Base-by-base conservation (phyloP, 441 rosid species). In the Populus tomentosa region DNA sequence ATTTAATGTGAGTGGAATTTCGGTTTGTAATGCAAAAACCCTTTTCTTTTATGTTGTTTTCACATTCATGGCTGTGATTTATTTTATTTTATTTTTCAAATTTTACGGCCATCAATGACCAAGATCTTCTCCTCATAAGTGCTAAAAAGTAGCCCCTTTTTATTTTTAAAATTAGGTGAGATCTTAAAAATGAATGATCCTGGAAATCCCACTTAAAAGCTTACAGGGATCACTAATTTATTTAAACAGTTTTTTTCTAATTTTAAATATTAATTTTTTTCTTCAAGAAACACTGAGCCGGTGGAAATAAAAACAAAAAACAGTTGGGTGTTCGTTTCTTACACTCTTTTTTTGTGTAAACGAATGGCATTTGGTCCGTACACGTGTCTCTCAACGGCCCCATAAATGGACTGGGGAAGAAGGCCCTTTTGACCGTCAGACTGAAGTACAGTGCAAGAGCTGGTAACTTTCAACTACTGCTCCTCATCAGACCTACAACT, bases 311-410 rank as follows among this genome's bases (percentile, higher is more conserved):
- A 75, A 75, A 10, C 84, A 71, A 73, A 78, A 79, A 72, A 78
- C 74, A 61, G 81, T 84, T 38, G 78, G 71, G 35, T 46, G 82
- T 76, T 80, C 67, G 78, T 64, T 84, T 75, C 23, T 61, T 69
- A 50, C 35, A 35, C 38, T 35, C 14, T 24, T 20, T 69, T 69
- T 32, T 16, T 20, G 9, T 30, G 18, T 42, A 21, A 69, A 20
- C 13, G 24, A n/a, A 33, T 30, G 62, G 36, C 2, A 64, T 68
- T 9, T 61, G 5, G 6, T 5, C 73, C 79, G 77, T 78, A 74
- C 84, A 78, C 81, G 83, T 82, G 71, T 78, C 71, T 11, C 0
- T 6, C 1, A 13, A 11, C 9, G 77, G 83, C 23, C 56, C 79
- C 59, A 33, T 36, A 0, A 10, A 30, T 70, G 56, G 77, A 72